Base-by-base conservation (phyloP, 2,329 filamentous ascomycete species). In the Tolypocladium ovalisporum region DNA sequence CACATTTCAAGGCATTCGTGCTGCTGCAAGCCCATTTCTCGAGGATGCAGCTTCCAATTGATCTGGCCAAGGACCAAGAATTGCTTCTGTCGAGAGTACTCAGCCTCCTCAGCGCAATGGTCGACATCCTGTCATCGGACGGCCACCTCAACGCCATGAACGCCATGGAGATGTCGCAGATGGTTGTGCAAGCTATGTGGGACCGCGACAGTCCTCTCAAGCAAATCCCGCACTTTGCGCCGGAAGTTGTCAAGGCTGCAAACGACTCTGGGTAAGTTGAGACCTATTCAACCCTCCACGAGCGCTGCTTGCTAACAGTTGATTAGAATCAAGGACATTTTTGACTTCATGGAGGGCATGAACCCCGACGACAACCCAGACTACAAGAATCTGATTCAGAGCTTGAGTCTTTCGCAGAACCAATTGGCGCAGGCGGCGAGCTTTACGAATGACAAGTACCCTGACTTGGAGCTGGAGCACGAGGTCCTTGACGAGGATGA, bases 121-220 rank as follows among this genome's bases (percentile, higher is more conserved):
- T 97, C 27, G 94, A 99, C 70, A 91, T 99, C 19, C 81, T 99
- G 39, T 96, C 91, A 12, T 97, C 92, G 0, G 92, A 99, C 66
- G 94, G 93, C 17, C 90, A 97, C 66, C 81, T 99, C 61, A 99
- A 99, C 69, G 93, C 94, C 59, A 96, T 97, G 87, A 92, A 88
- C 66, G 94, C 94, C 34, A 99, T 99, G 93, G 94, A 99, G 72
- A 90, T 99, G 83, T 96, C 90, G 15, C 94, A 99, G 70, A 99
- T 99, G 94, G 90, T 95, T 56, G 92, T 99, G 3, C 94, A 99
- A 75, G 92, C 88, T 54, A 96, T 97, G 90, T 99, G 94, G 94
- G 93, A 99, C 74, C 88, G 92, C 58, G 94, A 99, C 71, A 95
- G 89, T 66, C 92, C 94, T 42, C 81, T 99, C 63, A 97, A 97